phyloP scores from a whole-genome alignment of 1,139 yeast genomes.

The Candida tunisiensis region DNA sequence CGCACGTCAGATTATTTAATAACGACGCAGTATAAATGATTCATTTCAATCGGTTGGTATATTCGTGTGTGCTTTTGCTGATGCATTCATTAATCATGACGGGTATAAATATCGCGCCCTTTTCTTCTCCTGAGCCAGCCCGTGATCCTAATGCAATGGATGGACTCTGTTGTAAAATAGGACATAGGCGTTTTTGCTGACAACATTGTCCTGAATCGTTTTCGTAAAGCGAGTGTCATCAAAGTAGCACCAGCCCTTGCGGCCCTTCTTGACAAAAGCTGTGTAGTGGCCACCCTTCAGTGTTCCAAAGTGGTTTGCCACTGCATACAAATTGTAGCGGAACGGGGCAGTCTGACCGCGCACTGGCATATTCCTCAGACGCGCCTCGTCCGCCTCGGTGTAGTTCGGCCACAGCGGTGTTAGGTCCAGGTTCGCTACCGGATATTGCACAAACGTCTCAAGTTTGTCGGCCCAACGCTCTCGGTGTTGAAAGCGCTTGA shows the following conservation, averaged over 20 bases:
- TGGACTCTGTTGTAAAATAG: conserved; percentile 45
- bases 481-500: conserved; percentile 53
- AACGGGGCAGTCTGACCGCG: conserved; percentile 75
- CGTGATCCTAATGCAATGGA: no score
- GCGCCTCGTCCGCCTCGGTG: conserved; percentile 13
- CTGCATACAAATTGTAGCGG: conserved; percentile 61
- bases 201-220: conserved; percentile 25
- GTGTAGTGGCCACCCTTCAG: conserved; percentile 89
- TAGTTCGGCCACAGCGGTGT: conserved; percentile 64
- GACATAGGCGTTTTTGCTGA: conserved; percentile 57
- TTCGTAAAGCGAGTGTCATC: conserved; percentile 49
- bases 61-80: no score
- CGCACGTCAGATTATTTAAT: no score
- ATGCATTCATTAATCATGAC: background rate
- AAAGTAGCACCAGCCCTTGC: conserved; percentile 54
- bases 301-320: conserved; percentile 77
- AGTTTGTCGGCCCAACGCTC: conserved; percentile 31
- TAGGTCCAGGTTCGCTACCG: conserved; percentile 41
- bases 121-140: conserved; percentile 7
- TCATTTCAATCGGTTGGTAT: no score
- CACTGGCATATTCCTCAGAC: conserved; percentile 35
- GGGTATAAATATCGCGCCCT: background rate
- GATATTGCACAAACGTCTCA: conserved; percentile 46
- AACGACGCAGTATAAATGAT: no score
- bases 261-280: conserved; percentile 53